Base-by-base conservation (phyloP, 31 red algal genomes). In the Odonthalia washingtoniensis region DNA sequence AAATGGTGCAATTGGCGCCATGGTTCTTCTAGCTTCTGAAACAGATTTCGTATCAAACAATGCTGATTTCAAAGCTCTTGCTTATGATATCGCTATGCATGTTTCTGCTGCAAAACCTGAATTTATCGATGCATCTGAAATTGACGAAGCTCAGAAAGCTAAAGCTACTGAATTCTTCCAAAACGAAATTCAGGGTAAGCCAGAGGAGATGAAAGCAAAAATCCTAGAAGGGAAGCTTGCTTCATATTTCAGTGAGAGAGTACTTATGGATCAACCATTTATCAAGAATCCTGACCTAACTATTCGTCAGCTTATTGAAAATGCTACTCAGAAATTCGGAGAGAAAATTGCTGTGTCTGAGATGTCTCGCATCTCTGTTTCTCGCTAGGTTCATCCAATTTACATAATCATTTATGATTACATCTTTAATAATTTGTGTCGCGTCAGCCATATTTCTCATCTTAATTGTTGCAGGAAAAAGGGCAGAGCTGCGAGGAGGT, bases 11-110 rank as follows among this genome's bases (percentile, higher is more conserved):
- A 72, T 32, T 28, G 89, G 75, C 17, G 66, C 80, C 33, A 83
- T 96, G 30, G 74, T 96, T 41, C 83, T 92, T 75, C 46, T 92
- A 4, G 82, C 82, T 38, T 88, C 83, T 30, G 94, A 96, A 45
- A 96, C 94, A 17, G 94, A 96, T 82, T 96, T 96, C 83, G 94
- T 96, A 33, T 89, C 94, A 37, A 77, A 87, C 21, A 85, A 70
- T 36, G 44, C 83, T 24, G 80, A 93, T 43, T 93, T 93, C 46
- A 78, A 74, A 46, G 70, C 70, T 38, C 76, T 93, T 45, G 70
- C 35, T 42, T 38, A 75, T 30, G 33, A 75, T 31, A 38, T 44
- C 26, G 35, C 40, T 39, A 75, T 38, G 37, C 30, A 38, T 28
- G 40, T 39, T 30, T 31, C 72, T 75, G 28, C 26, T 30, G 72